These are phyloP conservation scores for Epichloe glyceriae DNA, from an alignment of 2,329 filamentous ascomycete species.

Conservation along the genomic window DNA sequence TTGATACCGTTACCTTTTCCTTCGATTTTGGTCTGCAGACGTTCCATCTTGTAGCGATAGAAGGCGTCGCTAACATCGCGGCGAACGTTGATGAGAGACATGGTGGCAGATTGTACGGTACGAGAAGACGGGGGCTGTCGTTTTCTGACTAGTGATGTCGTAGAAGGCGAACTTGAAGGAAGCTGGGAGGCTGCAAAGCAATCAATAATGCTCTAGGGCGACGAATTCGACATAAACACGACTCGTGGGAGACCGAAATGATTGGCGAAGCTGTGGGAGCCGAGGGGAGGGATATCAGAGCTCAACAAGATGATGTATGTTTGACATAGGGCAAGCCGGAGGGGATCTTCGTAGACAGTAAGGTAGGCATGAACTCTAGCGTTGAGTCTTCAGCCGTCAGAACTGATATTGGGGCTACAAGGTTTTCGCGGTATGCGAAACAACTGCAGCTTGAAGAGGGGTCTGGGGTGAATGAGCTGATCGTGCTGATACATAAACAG, in stretches of 20 bases:
- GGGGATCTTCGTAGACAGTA: slow-evolving; percentile 32
- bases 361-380: slow-evolving; percentile 45
- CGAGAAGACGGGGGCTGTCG: slow-evolving; percentile 7
- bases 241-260: slow-evolving; percentile 8
- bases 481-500: slow-evolving; percentile 99
- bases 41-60: slow-evolving; percentile 99
- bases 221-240: slow-evolving; percentile 27
- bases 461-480: slow-evolving; percentile 79
- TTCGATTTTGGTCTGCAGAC: slow-evolving; percentile 96
- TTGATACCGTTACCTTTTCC: slow-evolving; percentile 99
- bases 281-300: slow-evolving; percentile 35
- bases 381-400: slow-evolving; percentile 67
- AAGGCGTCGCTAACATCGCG: slow-evolving; percentile 96
- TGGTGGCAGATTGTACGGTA: slow-evolving; percentile 39
- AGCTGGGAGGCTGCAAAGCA: slow-evolving; percentile 9
- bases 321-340: slow-evolving; percentile 43
- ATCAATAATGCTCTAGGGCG: slow-evolving; percentile 9
- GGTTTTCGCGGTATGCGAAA: slow-evolving; percentile 93
- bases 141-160: neutral
- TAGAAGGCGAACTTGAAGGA: neutral
- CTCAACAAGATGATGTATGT: slow-evolving; percentile 36
- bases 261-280: slow-evolving; percentile 25
- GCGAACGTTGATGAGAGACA: slow-evolving; percentile 97
- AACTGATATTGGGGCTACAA: slow-evolving; percentile 79
- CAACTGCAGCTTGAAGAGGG: slow-evolving; percentile 92